Percentiles rank a stretch among this genome's conserved stretches.
phyloP scores from a whole-genome alignment of 352 stramenopile genomes.

The Discostella stelligera region DNA sequence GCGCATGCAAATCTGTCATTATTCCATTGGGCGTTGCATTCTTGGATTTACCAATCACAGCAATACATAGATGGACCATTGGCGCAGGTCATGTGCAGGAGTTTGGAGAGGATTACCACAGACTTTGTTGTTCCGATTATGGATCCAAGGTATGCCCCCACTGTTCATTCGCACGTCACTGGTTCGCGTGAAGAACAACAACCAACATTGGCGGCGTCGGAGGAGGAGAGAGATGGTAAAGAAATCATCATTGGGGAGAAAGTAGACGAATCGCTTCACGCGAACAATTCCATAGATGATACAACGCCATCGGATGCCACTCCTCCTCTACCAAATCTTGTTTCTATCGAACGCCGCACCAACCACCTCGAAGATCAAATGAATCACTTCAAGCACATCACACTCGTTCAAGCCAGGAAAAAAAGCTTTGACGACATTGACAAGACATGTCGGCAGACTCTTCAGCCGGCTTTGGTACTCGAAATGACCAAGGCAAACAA shows the following conservation, averaged over 20 bases:
- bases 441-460: slow-evolving; percentile 12
- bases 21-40: not conserved
- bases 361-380: slow-evolving; percentile 48
- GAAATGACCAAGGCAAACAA: slow-evolving; percentile 49
- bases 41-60: not conserved
- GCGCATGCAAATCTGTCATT: not conserved
- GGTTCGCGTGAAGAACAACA: not conserved
- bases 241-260: not conserved
- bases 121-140: slow-evolving; percentile 40
- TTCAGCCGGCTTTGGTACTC: slow-evolving; percentile 34
- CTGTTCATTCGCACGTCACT: not conserved
- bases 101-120: slow-evolving; percentile 27
- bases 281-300: not conserved
- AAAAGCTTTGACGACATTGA: slow-evolving; percentile 29
- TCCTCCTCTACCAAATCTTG: slow-evolving; percentile 25
- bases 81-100: slow-evolving; percentile 28
- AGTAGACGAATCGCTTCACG: not conserved
- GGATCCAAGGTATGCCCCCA: slow-evolving; percentile 22
- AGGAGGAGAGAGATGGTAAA: not conserved
- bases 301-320: not conserved
- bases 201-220: not conserved
- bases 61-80: slow-evolving; percentile 35
- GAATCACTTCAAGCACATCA: slow-evolving; percentile 44
- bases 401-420: slow-evolving; percentile 31
- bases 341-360: slow-evolving; percentile 30